phyloP scores from a whole-genome alignment of 257 asterid genomes.

The Solanum neorickii region DNA sequence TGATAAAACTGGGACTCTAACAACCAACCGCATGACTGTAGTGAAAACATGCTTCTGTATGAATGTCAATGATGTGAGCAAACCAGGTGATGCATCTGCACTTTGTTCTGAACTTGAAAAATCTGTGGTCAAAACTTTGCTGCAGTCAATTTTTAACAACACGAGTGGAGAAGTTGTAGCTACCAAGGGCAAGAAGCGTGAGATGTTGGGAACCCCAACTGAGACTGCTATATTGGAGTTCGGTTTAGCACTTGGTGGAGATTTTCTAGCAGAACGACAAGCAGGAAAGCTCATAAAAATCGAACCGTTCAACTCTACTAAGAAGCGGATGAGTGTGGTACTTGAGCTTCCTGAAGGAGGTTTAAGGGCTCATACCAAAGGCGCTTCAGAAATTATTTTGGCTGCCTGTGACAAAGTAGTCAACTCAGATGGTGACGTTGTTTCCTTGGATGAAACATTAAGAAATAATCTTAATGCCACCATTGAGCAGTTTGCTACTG shows the following conservation, averaged over 20 bases:
- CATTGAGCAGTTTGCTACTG: slow-evolving; percentile 6
- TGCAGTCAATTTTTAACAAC: slow-evolving; percentile 7
- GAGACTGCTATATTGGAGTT: slow-evolving; percentile 6
- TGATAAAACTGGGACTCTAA: slow-evolving; percentile 10
- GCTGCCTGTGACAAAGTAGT: slow-evolving; percentile 7
- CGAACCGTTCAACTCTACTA: slow-evolving; percentile 8
- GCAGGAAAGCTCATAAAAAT: slow-evolving; percentile 1
- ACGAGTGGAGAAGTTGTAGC: slow-evolving; percentile 4
- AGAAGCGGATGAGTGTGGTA: slow-evolving; percentile 4
- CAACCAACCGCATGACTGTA: slow-evolving; percentile 10
- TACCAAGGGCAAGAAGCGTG: not conserved
- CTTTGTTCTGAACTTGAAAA: not conserved
- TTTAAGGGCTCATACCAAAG: slow-evolving; percentile 7
- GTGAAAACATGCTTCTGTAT: slow-evolving; percentile 9
- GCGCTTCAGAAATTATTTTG: slow-evolving; percentile 7
- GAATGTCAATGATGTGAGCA: slow-evolving; percentile 4
- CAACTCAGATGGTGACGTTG: slow-evolving; percentile 1
- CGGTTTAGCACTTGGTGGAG: slow-evolving; percentile 6
- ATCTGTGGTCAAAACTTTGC: not conserved
- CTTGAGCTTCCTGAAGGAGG: slow-evolving; percentile 2
- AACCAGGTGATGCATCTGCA: not conserved
- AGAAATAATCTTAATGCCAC: not conserved
- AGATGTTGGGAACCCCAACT: slow-evolving; percentile 10
- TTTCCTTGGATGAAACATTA: not conserved
- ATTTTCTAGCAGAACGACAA: slow-evolving; percentile 4